A percentile compares a stretch with the other conserved stretches of the same genome.
These are phyloP conservation scores for Liquidambar formosana DNA, from an alignment of 164 flowering plant species.

Conservation along the genomic window DNA sequence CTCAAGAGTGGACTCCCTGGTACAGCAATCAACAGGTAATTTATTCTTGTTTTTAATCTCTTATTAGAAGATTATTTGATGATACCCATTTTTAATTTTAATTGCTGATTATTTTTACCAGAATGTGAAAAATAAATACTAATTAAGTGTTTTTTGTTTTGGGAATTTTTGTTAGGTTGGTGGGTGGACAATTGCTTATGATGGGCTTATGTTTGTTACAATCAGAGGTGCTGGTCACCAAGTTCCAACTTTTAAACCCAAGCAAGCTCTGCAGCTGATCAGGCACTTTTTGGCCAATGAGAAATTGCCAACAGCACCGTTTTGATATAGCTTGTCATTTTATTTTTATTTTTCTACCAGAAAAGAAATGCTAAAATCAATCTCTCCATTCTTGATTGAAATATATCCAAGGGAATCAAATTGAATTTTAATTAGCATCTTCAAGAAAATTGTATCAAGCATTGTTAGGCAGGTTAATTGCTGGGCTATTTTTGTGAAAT, in stretches of 20 bases:
- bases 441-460: no score
- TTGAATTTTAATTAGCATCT: no score
- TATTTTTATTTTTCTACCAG: no score
- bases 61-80: no score
- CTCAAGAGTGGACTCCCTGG: conserved; percentile 70
- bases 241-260: conserved; percentile 64
- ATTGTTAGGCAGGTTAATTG: no score
- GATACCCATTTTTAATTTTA: not conserved
- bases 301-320: conserved; percentile 45
- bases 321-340: conserved; percentile 12
- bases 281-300: conserved; percentile 44
- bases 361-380: no score
- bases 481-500: no score
- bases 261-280: conserved; percentile 45
- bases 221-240: conserved; percentile 82
- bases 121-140: no score
- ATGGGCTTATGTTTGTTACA: conserved; percentile 63
- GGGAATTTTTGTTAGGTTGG: conserved; percentile 49
- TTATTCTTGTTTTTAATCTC: not conserved
- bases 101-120: not conserved
- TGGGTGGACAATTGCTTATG: conserved; percentile 67
- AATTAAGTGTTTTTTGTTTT: no score
- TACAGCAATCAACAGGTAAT: conserved; percentile 53
- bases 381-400: no score
- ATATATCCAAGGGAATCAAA: no score